Evolutionary conservation across 441 rosid genomes (phyloP).

Genomic region (Aleurites moluccanus): DNA sequence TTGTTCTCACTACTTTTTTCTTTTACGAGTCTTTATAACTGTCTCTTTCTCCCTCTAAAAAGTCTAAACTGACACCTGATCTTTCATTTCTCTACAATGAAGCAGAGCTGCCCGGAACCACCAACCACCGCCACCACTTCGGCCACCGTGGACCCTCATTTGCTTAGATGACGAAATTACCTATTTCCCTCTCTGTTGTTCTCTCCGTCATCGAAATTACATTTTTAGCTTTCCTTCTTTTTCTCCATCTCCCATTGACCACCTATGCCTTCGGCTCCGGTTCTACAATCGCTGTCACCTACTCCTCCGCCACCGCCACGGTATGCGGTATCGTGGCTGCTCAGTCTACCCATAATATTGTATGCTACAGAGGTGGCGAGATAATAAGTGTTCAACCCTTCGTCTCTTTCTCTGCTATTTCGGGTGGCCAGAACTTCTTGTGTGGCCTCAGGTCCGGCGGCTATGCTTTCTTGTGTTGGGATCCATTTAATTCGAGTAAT

Average conservation of each 20-base stretch:
- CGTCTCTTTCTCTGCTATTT: slow-evolving; percentile 60
- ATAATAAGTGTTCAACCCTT: slow-evolving; percentile 42
- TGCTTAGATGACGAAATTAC: slow-evolving; percentile 48
- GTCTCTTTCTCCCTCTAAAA: background rate
- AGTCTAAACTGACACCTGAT: slow-evolving; percentile 1
- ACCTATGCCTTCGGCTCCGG: slow-evolving; percentile 64
- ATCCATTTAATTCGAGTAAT: slow-evolving; percentile 23
- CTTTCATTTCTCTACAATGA: slow-evolving; percentile 27
- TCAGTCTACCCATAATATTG: slow-evolving; percentile 43
- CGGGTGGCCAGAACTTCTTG: slow-evolving; percentile 62
- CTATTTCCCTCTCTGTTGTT: slow-evolving; percentile 18
- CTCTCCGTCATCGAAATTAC: slow-evolving; percentile 22
- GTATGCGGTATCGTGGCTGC: slow-evolving; percentile 70
- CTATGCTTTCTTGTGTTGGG: slow-evolving; percentile 72
- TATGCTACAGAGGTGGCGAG: slow-evolving; percentile 47
- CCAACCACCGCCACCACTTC: slow-evolving; percentile 12
- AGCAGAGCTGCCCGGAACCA: slow-evolving; percentile 19
- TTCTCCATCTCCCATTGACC: slow-evolving; percentile 17
- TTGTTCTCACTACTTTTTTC: background rate
- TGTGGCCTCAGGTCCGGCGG: slow-evolving; percentile 87
- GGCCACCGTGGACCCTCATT: slow-evolving; percentile 19
- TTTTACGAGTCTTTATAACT: background rate
- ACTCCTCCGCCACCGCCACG: slow-evolving; percentile 52
- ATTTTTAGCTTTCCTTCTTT: slow-evolving; percentile 22
- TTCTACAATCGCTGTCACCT: slow-evolving; percentile 66